A percentile compares a stretch with the other conserved stretches of the same genome.
Conservation (phyloP, 495 filamentous ascomycete species). For the Talaromyces thailandensis region DNA sequence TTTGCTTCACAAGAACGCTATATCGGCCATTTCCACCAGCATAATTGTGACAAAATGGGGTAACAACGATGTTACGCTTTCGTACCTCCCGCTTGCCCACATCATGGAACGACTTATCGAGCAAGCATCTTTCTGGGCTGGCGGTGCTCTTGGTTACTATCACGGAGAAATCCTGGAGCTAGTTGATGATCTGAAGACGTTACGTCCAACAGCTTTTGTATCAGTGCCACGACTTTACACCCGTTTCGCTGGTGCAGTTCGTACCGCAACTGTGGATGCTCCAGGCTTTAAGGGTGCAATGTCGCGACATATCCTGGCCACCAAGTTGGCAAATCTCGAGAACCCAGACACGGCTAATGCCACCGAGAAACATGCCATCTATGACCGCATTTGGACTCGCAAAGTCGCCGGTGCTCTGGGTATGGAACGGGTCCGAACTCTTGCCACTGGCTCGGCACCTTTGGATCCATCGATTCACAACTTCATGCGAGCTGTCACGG, state of each 20-base stretch:
- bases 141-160: slow-evolving; percentile 82
- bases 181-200: slow-evolving; percentile 82
- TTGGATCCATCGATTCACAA: slow-evolving; percentile 79
- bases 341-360: slow-evolving; percentile 58
- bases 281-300: slow-evolving; percentile 75
- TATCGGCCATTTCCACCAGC: slow-evolving; percentile 57
- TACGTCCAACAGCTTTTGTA: slow-evolving; percentile 74
- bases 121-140: slow-evolving; percentile 63
- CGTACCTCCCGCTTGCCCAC: slow-evolving; percentile 91
- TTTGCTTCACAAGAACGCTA: slow-evolving; percentile 72
- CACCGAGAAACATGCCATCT: slow-evolving; percentile 74
- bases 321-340: slow-evolving; percentile 73
- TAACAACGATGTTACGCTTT: slow-evolving; percentile 54
- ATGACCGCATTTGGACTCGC: slow-evolving; percentile 87
- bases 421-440: slow-evolving; percentile 58
- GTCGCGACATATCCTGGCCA: slow-evolving; percentile 66
- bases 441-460: slow-evolving; percentile 87
- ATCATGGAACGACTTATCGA: slow-evolving; percentile 85
- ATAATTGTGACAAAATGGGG: slow-evolving; percentile 41
- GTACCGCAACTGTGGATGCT: slow-evolving; percentile 65
- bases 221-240: slow-evolving; percentile 92
- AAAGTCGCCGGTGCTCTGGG: slow-evolving; percentile 79
- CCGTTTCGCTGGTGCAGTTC: slow-evolving; percentile 76
- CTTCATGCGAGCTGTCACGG: slow-evolving; percentile 79
- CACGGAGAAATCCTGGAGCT: slow-evolving; percentile 83